Base-by-base conservation (phyloP, 768 basidiomycete species). In the Rhizopogon vulgaris region DNA sequence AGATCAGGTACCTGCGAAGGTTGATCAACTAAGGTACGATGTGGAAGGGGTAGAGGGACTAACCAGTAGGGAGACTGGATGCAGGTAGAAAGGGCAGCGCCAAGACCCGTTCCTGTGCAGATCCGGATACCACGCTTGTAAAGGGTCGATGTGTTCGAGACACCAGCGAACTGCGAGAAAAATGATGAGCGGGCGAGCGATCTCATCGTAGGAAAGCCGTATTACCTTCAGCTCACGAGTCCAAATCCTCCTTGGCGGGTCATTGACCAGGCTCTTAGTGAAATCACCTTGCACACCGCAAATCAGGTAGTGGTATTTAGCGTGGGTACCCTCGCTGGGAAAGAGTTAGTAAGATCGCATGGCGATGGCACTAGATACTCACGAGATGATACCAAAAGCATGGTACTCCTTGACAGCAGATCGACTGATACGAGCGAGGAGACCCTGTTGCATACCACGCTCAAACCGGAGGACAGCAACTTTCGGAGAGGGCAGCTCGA, bases 231-330 rank as follows among this genome's bases (percentile, higher is more conserved):
- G 70, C 67, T 90, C 78, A 45, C 87, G 82, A 11, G 87, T 90
- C 88, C 87, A 90, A 37, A 90, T 67, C 28, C 75, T 78, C 59
- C 73, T 80, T 22, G 87, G 87, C 38, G 85, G 85, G 60, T 86
- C 73, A 53, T 77, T 73, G 56, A 90, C 84, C 18, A 90, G 80
- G 49, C 81, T 75, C 50, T 75, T 76, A 34, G 87, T 90, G 67
- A 90, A 90, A 67, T 90, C 88, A 41, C 86, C 80, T 72, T 87
- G 86, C 47, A 89, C 86, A 61, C 88, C 87, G 59, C 84, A 85
- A 48, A 90, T 85, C 73, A 90, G 71, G 69, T 87, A 90, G 65
- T 90, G 88, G 56, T 85, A 80, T 59, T 85, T 82, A 9, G 88
- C 82, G 56, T 87, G 78, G 2, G 71, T 74, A 30, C 85, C 85